Percentiles rank a stretch among this genome's conserved stretches.
phyloP scores from a whole-genome alignment of 768 basidiomycete genomes.

The Leccinellum albellum region DNA sequence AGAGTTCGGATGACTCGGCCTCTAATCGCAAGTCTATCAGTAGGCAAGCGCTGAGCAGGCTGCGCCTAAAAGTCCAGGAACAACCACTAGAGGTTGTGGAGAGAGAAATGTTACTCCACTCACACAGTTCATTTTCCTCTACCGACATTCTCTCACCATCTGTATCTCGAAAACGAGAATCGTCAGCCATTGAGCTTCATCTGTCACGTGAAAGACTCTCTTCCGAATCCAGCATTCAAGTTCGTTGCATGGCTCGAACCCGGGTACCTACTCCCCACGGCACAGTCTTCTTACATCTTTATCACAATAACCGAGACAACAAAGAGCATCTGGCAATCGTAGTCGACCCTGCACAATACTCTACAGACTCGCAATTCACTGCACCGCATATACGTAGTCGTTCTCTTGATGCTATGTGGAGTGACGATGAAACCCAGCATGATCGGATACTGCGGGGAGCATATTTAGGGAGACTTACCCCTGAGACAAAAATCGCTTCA shows the following conservation, averaged over 20 bases:
- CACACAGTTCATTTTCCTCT: constrained; percentile 2
- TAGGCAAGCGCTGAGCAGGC: constrained; percentile 68
- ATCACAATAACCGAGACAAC: constrained; percentile 86
- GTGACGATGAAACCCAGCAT: constrained; percentile 81
- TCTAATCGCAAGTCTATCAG: constrained; percentile 54
- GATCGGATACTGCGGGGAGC: constrained; percentile 93
- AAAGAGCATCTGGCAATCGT: constrained; percentile 98
- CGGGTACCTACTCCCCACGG: constrained; percentile 97
- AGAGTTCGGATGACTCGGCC: constrained; percentile 44
- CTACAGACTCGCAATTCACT: constrained; percentile 35
- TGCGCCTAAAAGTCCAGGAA: constrained; percentile 41
- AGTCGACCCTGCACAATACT: constrained; percentile 83
- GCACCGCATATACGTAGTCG: constrained; percentile 71
- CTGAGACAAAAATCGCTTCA: constrained; percentile 47
- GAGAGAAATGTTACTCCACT: constrained; percentile 52
- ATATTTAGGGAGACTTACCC: constrained; percentile 80
- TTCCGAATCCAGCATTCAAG: constrained; percentile 38
- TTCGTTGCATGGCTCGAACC: constrained; percentile 95
- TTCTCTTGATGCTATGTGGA: constrained; percentile 83
- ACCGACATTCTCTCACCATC: constrained; percentile 35
- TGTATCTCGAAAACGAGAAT: constrained; percentile 38
- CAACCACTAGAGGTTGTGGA: constrained; percentile 28
- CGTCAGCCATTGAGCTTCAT: constrained; percentile 17
- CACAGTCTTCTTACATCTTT: constrained; percentile 87
- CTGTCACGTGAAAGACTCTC: neutral